Conservation (phyloP, 352 stramenopile genomes). For the Pythium chondricola region DNA sequence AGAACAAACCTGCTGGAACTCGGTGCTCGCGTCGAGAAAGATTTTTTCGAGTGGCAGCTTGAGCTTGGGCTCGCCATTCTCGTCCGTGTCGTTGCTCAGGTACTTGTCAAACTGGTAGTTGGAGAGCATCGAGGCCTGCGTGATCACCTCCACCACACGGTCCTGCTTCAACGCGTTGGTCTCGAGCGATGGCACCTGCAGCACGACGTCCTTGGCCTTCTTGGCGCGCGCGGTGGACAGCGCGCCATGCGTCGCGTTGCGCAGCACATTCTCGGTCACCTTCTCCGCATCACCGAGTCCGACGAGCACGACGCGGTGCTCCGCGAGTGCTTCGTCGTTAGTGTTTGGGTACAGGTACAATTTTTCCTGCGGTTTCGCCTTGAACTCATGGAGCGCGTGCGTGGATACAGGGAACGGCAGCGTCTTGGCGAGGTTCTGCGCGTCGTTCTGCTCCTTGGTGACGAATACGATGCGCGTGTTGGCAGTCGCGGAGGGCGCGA, state of each 20-base stretch:
- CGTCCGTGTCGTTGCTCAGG: conserved; percentile 46
- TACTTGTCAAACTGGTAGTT: conserved; percentile 88
- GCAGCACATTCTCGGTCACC: conserved; percentile 54
- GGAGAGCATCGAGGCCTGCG: conserved; percentile 74
- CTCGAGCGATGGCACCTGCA: conserved; percentile 42
- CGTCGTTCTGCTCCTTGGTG: conserved; percentile 21
- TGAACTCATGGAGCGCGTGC: conserved; percentile 62
- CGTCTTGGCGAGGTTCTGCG: conserved; percentile 20
- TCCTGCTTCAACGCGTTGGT: conserved; percentile 19
- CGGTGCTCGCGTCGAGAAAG: conserved; percentile 38
- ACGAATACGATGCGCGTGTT: conserved; percentile 62
- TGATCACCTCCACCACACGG: conserved; percentile 62
- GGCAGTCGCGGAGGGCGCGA: conserved; percentile 16
- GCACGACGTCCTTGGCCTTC: conserved; percentile 37
- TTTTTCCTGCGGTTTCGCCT: conserved; percentile 56
- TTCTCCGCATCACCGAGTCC: conserved; percentile 63
- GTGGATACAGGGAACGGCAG: conserved; percentile 65
- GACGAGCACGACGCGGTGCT: conserved; percentile 65
- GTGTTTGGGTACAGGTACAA: conserved; percentile 63
- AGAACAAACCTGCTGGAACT: conserved; percentile 46
- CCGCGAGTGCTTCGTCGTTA: conserved; percentile 24
- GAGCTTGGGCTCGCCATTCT: conserved; percentile 59
- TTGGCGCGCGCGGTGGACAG: conserved; percentile 46
- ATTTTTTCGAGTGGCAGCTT: conserved; percentile 61
- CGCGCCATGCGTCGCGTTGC: conserved; percentile 60